phyloP scores from a whole-genome alignment of 192 early-diverging fungal species.

The Linnemannia elongata region DNA sequence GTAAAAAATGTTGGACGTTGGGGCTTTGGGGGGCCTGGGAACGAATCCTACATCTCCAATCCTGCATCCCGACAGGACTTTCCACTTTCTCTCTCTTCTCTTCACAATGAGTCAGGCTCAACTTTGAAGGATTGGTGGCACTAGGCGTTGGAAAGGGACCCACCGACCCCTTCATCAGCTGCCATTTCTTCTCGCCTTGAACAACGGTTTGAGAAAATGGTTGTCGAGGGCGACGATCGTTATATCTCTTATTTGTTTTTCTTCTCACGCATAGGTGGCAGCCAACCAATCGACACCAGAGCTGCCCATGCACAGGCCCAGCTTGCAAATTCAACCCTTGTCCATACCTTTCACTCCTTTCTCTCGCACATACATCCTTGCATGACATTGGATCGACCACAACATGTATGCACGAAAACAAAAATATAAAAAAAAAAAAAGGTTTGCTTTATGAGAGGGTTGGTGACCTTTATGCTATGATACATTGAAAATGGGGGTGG shows the following conservation, averaged over 20 bases:
- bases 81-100: background rate
- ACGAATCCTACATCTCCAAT: background rate
- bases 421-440: background rate
- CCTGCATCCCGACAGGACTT: background rate
- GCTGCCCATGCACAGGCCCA: too few relatives aligned
- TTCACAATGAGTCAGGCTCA: background rate
- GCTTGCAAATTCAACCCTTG: too few relatives aligned
- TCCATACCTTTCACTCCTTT: too few relatives aligned
- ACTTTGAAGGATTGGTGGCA: too few relatives aligned
- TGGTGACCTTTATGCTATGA: slow-evolving; percentile 11
- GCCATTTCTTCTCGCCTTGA: background rate
- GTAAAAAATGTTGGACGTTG: background rate
- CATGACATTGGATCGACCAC: too few relatives aligned
- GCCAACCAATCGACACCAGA: too few relatives aligned
- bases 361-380: too few relatives aligned
- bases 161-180: background rate
- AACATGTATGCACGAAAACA: too few relatives aligned
- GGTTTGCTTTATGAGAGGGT: background rate
- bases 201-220: background rate
- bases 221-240: too few relatives aligned
- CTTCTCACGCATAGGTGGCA: too few relatives aligned
- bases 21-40: background rate
- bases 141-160: background rate
- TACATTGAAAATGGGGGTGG: slow-evolving; percentile 17
- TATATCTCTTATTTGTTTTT: too few relatives aligned